Percentiles rank a stretch among this genome's conserved stretches.
Conservation (phyloP, 257 asterid genomes). For the Solanum paucissectum region DNA sequence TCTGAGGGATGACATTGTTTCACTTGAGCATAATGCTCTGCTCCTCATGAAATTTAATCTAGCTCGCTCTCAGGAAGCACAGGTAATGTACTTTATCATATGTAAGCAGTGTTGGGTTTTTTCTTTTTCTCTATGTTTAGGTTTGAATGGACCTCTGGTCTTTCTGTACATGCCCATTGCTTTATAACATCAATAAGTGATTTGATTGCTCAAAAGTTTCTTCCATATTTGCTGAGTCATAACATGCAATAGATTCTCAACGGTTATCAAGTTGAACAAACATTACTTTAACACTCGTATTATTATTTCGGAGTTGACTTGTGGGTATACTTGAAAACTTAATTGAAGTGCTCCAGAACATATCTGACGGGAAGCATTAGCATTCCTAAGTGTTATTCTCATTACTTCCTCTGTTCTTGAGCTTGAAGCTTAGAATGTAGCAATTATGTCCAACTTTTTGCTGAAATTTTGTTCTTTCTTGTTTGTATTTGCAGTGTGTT, state of each 20-base stretch:
- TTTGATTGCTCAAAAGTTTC: not conserved
- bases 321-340: not conserved
- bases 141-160: not conserved
- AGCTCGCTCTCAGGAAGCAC: conserved; percentile 28
- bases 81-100: conserved; percentile 35
- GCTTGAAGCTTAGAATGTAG: not conserved
- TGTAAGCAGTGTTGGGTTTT: not conserved
- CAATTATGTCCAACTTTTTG: not conserved
- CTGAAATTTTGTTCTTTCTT: not conserved
- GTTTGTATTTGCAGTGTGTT: conserved; percentile 20
- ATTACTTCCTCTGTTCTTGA: not conserved
- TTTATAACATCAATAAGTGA: not conserved
- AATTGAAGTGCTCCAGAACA: not conserved
- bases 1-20: conserved; percentile 51
- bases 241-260: not conserved
- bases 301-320: not conserved
- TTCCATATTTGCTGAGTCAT: not conserved
- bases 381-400: not conserved
- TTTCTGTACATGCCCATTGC: not conserved
- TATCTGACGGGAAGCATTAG: not conserved
- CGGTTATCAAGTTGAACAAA: not conserved
- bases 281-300: not conserved
- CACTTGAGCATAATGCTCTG: conserved; percentile 52
- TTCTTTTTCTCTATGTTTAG: not conserved
- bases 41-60: conserved; percentile 31